Base-by-base conservation (phyloP, 768 basidiomycete species). In the Leccinum barrowsii region DNA sequence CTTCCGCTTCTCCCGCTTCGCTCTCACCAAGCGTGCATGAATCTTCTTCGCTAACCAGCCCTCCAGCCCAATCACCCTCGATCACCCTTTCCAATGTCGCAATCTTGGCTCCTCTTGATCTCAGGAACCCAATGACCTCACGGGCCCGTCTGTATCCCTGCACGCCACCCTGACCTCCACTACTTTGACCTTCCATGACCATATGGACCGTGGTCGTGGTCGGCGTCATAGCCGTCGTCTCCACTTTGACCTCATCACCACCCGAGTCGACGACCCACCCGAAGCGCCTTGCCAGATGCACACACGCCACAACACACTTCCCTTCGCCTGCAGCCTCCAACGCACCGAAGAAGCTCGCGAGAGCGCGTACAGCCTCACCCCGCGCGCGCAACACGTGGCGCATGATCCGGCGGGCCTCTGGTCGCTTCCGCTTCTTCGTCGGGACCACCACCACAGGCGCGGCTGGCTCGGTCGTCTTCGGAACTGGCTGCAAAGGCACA, bases 351-450 rank as follows among this genome's bases (percentile, higher is more conserved):
- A 92, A 87, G 53, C 75, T 74, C 17, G 87, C 86, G 17, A 98
- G 82, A 6, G 86, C 85, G 59, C 85, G 84, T 35, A 87, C 82
- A 15, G 94, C 93, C 70, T 93, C 86, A 5, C 86, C 82, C n/a
- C 95, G 87, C 24, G 90, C 87, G 17, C 90, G 82, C 53, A 98
- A 78, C 57, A 97, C 90, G 73, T 97, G 92, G 19, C 92, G 89
- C 65, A 98, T 86, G 58, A 97, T 84, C 48, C 86, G 83, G 48
- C 92, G 85, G 8, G 92, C 87, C 10, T 92, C 87, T 2, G 93
- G 86, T 22, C 82, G 73, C 30, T 73, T 75, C 4, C 59, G 65
- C 61, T 77, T 73, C 42, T 44, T 44, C 42, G 42, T 19, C 19
- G 42, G 42, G 5, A 44, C 42, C 42, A 44, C 42, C 22, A 56